Conservation (phyloP, 345 rosid species). For the Arabidopsis thaliana region DNA sequence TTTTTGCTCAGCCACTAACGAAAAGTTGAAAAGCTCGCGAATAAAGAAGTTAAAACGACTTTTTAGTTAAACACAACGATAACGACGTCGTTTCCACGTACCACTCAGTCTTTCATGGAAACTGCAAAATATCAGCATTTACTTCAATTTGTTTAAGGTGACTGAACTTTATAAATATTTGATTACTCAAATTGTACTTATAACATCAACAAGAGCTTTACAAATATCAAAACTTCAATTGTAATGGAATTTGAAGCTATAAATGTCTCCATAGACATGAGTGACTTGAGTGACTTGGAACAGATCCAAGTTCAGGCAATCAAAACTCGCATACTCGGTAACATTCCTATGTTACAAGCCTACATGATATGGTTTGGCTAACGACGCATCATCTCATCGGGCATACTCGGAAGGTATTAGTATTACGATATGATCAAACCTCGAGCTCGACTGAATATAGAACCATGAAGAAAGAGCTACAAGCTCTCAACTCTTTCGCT, state of each 20-base stretch:
- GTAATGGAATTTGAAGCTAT: slow-evolving; percentile 10
- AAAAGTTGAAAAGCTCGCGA: not conserved
- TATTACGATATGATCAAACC: slow-evolving; percentile 3
- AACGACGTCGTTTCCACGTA: slow-evolving; percentile 21
- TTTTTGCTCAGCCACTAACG: slow-evolving; percentile 32
- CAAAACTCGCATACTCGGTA: not conserved
- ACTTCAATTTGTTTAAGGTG: not conserved
- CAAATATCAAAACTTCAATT: not conserved
- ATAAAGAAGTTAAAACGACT: not conserved
- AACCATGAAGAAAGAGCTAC: not conserved
- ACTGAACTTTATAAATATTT: not conserved
- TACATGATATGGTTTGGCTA: slow-evolving; percentile 3
- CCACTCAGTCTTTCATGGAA: not conserved
- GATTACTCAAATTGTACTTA: not conserved
- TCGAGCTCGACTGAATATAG: not conserved
- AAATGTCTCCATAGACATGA: slow-evolving; percentile 5
- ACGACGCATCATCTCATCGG: not conserved
- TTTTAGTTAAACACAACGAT: not conserved
- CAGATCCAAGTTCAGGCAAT: slow-evolving; percentile 1
- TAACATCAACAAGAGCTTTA: not conserved
- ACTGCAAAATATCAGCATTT: not conserved
- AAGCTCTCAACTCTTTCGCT: slow-evolving; percentile 1
- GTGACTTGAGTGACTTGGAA: slow-evolving; percentile 1
- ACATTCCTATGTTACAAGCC: not conserved
- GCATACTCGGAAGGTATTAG: not conserved